Conservation (phyloP, 2,329 filamentous ascomycete genomes). For the Trichoderma aggressivum region DNA sequence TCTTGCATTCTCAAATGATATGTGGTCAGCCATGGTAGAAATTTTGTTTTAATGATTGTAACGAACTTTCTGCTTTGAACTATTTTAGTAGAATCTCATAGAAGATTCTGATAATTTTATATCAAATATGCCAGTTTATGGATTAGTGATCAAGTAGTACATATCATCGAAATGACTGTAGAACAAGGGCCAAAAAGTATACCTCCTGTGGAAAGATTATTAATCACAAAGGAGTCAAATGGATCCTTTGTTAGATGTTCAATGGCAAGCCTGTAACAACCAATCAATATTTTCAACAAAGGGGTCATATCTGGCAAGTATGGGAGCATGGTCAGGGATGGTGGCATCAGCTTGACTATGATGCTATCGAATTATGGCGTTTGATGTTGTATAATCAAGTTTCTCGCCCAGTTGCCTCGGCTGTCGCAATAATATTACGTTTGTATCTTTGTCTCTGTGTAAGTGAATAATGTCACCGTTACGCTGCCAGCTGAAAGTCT, state of each 20-base stretch:
- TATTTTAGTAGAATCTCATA: not conserved
- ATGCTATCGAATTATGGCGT: not conserved
- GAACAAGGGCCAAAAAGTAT: not conserved
- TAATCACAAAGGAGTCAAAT: not conserved
- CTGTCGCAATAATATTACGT: not conserved
- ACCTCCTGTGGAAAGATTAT: not conserved
- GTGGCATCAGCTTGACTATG: not conserved
- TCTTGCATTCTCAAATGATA: not conserved
- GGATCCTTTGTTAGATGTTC: not conserved
- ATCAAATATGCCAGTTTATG: not conserved
- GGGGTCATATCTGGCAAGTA: not conserved
- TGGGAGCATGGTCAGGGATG: not conserved
- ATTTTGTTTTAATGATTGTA: not conserved
- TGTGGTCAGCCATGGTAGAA: not conserved
- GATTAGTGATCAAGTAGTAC: not conserved
- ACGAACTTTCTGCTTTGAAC: not conserved
- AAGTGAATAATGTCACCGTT: not conserved
- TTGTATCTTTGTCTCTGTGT: not conserved
- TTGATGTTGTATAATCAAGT: not conserved
- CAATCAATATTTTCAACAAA: not conserved
- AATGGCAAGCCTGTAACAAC: not conserved
- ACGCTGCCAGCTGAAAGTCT: not conserved
- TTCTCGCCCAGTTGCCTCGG: not conserved
- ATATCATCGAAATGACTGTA: not conserved
- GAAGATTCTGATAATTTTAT: not conserved